Evolutionary conservation across 176 grass and related monocot genomes (phyloP), one percentile per base, ranked within the genome.

Genomic region (Guadua angustifolia): DNA sequence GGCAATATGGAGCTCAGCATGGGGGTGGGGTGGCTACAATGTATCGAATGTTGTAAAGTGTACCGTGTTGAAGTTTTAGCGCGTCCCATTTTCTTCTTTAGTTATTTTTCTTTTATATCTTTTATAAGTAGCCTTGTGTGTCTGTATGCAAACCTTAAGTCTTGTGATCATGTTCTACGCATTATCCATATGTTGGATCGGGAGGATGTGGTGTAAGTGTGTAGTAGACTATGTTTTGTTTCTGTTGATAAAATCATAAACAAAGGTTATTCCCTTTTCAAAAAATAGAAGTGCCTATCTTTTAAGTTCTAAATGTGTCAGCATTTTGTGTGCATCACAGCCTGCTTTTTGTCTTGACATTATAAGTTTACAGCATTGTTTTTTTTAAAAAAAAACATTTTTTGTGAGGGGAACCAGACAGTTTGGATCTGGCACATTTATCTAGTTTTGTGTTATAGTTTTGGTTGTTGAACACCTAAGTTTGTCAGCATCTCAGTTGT

Each of bases 1-100:
- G 39, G 49, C 47, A 33, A 67, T 81, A 58, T 66, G 60, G 4
- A 75, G 21, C 59, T 57, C 18, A 67, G 19, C 85, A 74, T 46
- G 25, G 46, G 36, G 26, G 25, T 16, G 60, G 12, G 60, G 60
- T 0, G 26, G 12, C 25, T 15, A 63, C 60, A 16, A 63, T 63
- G 60, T 63, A 32, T 24, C 29, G 1, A 63, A 7, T 63, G 60
- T 32, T 32, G 60, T 64, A 3, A 64, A 33, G 60, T 15, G 1
- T 64, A 13, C 13, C 3, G 13, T 15, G 60, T 64, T 32, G 12
- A 63, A 32, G 60, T 63, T 63, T 32, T 29, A 32, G 12, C 0
- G 0, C 33, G 26, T 63, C 14, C 12, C 0, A 0, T 63, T 63
- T 63, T 64, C 14, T 64, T 25, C 60, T 33, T 64, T 33, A 32